Conservation (phyloP, 2,329 filamentous ascomycete species). For the Microdochium nivale region DNA sequence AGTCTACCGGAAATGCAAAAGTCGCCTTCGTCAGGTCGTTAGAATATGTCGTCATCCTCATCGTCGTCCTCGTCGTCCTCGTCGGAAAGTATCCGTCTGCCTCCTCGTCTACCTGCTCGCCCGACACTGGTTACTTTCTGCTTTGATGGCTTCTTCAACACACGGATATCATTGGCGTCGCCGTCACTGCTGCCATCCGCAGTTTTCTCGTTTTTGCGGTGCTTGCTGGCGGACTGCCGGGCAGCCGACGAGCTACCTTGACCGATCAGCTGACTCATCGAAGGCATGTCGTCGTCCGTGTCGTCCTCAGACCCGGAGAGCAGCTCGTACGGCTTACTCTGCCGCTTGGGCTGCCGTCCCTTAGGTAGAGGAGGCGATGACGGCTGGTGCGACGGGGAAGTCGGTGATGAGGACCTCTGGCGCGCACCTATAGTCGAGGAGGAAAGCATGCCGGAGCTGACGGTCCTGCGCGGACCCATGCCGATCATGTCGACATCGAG, state of each 20-base stretch:
- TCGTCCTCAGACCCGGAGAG: constrained; percentile 10
- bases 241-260: not conserved
- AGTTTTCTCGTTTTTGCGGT: constrained; percentile 1
- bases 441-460: not conserved
- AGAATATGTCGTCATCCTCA: constrained; percentile 1
- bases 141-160: constrained; percentile 1
- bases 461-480: not conserved
- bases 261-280: constrained; percentile 18
- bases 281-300: constrained; percentile 15
- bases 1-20: no score
- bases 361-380: not conserved
- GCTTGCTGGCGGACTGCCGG: not conserved
- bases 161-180: constrained; percentile 5
- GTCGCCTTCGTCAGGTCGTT: not conserved
- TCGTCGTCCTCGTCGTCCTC: constrained; percentile 9
- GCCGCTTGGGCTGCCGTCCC: constrained; percentile 1
- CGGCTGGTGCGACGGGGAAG: constrained; percentile 11
- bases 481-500: not conserved
- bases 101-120: constrained; percentile 1
- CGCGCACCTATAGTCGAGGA: constrained; percentile 5
- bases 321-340: constrained; percentile 8
- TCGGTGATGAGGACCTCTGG: constrained; percentile 14
- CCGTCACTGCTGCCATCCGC: constrained; percentile 1
- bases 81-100: constrained; percentile 8
- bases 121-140: constrained; percentile 1